phyloP scores from a whole-genome alignment of 202 grass and related monocot species.

The Schoenoplectus triqueter region DNA sequence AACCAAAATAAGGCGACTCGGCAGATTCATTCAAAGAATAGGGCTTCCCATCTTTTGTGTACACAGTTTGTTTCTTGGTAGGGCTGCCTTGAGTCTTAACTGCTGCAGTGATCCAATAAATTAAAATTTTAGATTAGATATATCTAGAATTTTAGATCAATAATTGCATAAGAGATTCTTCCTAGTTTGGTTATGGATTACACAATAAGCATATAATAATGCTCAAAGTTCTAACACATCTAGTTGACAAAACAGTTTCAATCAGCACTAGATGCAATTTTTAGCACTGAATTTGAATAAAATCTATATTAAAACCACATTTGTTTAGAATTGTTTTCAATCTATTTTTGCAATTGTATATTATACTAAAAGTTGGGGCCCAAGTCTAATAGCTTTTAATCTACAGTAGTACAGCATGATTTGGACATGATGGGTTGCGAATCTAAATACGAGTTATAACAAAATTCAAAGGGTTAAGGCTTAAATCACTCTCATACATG shows the following conservation, averaged over 20 bases:
- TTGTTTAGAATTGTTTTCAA: neutral
- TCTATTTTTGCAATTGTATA: neutral
- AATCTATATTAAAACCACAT: constrained; percentile 17
- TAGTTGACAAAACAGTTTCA: neutral
- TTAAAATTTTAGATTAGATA: neutral
- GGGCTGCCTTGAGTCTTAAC: constrained; percentile 58
- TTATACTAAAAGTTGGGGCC: neutral
- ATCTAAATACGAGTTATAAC: neutral
- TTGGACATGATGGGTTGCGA: neutral
- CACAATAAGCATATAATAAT: neutral
- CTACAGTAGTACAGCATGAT: neutral
- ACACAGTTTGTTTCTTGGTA: constrained; percentile 46
- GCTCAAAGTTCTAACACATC: neutral
- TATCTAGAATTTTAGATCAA: neutral
- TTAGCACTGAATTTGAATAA: neutral
- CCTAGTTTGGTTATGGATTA: neutral
- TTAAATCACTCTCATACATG: neutral
- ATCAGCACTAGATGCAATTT: neutral
- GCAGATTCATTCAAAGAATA: constrained; percentile 44
- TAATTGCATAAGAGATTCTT: neutral
- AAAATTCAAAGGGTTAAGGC: neutral
- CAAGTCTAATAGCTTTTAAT: constrained; percentile 5
- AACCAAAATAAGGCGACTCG: constrained; percentile 77
- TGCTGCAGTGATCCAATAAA: constrained; percentile 43
- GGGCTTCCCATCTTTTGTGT: constrained; percentile 66